Evolutionary conservation across 2,329 filamentous ascomycete species (phyloP).

Genomic region (Aspergillus udagawae): DNA sequence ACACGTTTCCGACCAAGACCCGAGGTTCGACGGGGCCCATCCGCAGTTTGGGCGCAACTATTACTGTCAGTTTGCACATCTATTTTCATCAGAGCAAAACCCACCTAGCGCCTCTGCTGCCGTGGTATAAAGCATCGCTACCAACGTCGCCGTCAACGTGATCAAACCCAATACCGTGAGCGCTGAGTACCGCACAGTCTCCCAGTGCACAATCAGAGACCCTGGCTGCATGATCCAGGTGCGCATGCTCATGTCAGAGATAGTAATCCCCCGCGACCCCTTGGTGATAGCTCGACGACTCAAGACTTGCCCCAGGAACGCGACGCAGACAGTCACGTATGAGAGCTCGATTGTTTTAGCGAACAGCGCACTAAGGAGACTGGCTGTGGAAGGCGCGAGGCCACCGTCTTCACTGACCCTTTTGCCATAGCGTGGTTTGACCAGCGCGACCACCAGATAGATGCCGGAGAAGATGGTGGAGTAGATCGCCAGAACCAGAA

Average conservation of each 20-base stretch:
- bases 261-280: slow-evolving; percentile 60
- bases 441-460: slow-evolving; percentile 59
- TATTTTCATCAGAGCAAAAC: slow-evolving; percentile 2
- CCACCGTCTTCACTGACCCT: slow-evolving; percentile 46
- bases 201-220: slow-evolving; percentile 65
- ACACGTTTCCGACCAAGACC: slow-evolving; percentile 54
- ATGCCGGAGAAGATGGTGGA: slow-evolving; percentile 40
- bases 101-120: slow-evolving; percentile 65
- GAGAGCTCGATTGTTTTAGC: slow-evolving; percentile 75
- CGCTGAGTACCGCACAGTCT: slow-evolving; percentile 61
- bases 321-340: slow-evolving; percentile 73
- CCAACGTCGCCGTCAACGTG: slow-evolving; percentile 60
- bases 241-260: slow-evolving; percentile 75
- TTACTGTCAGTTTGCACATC: background rate
- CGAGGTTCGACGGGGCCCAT: slow-evolving; percentile 51
- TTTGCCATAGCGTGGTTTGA: slow-evolving; percentile 59
- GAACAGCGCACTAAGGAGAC: slow-evolving; percentile 62
- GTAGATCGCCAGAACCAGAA: slow-evolving; percentile 37
- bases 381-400: slow-evolving; percentile 61
- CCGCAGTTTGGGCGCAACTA: slow-evolving; percentile 66
- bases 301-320: slow-evolving; percentile 69
- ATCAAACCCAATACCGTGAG: slow-evolving; percentile 61
- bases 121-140: slow-evolving; percentile 70
- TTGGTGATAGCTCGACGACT: slow-evolving; percentile 64
- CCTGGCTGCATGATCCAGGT: slow-evolving; percentile 72